Evolutionary conservation across 345 rosid genomes (phyloP).

Genomic region (Euclidium syriacum): DNA sequence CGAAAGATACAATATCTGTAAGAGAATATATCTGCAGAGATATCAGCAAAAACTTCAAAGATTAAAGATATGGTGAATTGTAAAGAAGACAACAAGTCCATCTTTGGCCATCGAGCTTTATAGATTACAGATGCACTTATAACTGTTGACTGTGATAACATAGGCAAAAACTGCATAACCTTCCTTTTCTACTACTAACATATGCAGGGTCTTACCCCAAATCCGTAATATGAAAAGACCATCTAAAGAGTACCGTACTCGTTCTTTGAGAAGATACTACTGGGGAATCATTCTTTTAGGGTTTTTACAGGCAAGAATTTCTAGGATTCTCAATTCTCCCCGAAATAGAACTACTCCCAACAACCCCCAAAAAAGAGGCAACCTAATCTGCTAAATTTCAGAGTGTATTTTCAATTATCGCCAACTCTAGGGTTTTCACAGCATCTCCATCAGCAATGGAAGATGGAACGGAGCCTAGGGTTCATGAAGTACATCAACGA

Average conservation of each 20-base stretch:
- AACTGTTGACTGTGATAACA: too few species aligned
- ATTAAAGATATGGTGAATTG: too few species aligned
- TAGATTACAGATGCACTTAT: too few species aligned
- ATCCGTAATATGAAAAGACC: too few species aligned
- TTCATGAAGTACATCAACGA: neutral
- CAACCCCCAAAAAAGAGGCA: neutral
- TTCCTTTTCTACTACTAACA: neutral
- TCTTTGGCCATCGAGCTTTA: neutral
- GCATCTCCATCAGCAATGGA: neutral
- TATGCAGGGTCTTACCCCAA: neutral
- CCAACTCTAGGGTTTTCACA: constrained; percentile 7
- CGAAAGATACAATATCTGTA: neutral
- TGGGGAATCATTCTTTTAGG: neutral
- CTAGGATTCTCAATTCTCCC: neutral
- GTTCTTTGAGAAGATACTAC: neutral
- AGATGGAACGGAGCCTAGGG: neutral
- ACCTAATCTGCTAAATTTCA: neutral
- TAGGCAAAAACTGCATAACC: neutral
- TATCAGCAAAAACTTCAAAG: neutral
- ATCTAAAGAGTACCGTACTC: too few species aligned
- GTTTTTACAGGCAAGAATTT: neutral
- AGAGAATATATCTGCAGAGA: neutral
- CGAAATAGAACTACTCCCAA: neutral
- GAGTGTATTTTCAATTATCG: neutral
- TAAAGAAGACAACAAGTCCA: neutral